A percentile compares a stretch with the other conserved stretches of the same genome.
These are phyloP conservation scores for Paramecium biaurelia DNA, from an alignment of 73 alveolate genomes.

Conservation along the genomic window DNA sequence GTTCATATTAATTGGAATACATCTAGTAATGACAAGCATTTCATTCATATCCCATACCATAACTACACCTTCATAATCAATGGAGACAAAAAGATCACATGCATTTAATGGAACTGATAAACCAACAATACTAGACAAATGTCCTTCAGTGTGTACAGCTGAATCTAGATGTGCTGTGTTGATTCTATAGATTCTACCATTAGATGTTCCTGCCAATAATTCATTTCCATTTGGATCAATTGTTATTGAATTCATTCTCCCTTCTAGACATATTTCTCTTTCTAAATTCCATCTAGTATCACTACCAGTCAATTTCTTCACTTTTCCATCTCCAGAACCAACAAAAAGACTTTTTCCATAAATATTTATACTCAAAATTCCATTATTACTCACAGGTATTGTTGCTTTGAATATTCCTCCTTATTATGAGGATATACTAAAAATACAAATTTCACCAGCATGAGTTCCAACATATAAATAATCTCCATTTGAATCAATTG, in stretches of 20 bases:
- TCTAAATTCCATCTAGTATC: slow-evolving; percentile 79
- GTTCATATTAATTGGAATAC: slow-evolving; percentile 73
- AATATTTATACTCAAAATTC: slow-evolving; percentile 78
- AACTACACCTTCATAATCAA: slow-evolving; percentile 86
- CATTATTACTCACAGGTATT: slow-evolving; percentile 84
- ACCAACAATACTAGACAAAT: slow-evolving; percentile 80
- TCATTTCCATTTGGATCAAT: slow-evolving; percentile 69
- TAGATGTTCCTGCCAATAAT: slow-evolving; percentile 78
- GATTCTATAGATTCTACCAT: slow-evolving; percentile 87
- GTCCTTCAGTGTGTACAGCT: slow-evolving; percentile 90
- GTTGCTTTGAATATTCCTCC: slow-evolving; percentile 82
- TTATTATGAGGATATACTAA: background rate
- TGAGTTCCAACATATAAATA: slow-evolving; percentile 80
- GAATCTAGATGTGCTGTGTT: slow-evolving; percentile 75
- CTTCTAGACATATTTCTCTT: slow-evolving; percentile 85
- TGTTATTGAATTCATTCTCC: slow-evolving; percentile 78
- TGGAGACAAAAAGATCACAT: slow-evolving; percentile 78
- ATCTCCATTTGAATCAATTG: slow-evolving; percentile 75
- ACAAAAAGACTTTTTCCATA: slow-evolving; percentile 76
- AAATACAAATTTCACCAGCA: slow-evolving; percentile 81
- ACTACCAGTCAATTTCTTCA: slow-evolving; percentile 77
- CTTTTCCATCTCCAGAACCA: slow-evolving; percentile 95
- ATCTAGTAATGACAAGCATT: slow-evolving; percentile 69
- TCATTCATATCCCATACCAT: slow-evolving; percentile 87
- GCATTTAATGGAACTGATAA: slow-evolving; percentile 77